Evolutionary conservation across 163 green algal species (phyloP).

Genomic region (Dunaliella salina): DNA sequence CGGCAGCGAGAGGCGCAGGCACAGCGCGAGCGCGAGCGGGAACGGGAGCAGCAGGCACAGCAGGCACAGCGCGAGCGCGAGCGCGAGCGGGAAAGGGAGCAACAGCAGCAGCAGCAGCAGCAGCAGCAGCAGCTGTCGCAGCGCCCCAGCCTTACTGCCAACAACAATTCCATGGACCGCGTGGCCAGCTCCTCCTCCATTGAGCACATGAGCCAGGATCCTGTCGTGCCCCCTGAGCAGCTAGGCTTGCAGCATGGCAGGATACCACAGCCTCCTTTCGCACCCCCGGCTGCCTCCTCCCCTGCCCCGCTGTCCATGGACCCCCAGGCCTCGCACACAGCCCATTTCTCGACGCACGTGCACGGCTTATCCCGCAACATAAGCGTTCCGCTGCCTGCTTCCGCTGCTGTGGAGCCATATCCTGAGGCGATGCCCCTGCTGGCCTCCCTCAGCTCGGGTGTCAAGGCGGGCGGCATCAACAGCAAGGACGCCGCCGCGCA

Average conservation of each 20-base stretch:
- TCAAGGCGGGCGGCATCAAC: slow-evolving; percentile 21
- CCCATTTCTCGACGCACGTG: slow-evolving; percentile 19
- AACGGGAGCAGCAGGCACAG: background rate
- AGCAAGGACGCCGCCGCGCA: slow-evolving; percentile 29
- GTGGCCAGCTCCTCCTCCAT: slow-evolving; percentile 22
- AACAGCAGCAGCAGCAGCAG: background rate
- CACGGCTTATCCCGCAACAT: slow-evolving; percentile 21
- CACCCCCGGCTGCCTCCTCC: background rate
- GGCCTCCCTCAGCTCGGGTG: slow-evolving; percentile 21
- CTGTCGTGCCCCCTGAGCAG: slow-evolving; percentile 28
- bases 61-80: slow-evolving; percentile 7
- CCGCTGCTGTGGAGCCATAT: slow-evolving; percentile 19
- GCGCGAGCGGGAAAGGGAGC: background rate
- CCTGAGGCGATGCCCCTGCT: slow-evolving; percentile 24
- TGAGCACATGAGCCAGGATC: slow-evolving; percentile 34
- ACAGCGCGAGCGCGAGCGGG: no score
- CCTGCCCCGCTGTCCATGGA: background rate
- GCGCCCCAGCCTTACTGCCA: slow-evolving; percentile 4
- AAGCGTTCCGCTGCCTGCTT: slow-evolving; percentile 13
- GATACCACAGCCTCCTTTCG: slow-evolving; percentile 19
- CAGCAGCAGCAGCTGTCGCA: background rate
- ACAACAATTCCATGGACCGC: slow-evolving; percentile 19
- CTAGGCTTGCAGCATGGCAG: slow-evolving; percentile 25
- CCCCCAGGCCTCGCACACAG: slow-evolving; percentile 13
- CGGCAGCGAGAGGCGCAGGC: background rate